Evolutionary conservation across 1,284 basidiomycete species (phyloP).

Genomic region (Mycosarcoma mackinlayi): DNA sequence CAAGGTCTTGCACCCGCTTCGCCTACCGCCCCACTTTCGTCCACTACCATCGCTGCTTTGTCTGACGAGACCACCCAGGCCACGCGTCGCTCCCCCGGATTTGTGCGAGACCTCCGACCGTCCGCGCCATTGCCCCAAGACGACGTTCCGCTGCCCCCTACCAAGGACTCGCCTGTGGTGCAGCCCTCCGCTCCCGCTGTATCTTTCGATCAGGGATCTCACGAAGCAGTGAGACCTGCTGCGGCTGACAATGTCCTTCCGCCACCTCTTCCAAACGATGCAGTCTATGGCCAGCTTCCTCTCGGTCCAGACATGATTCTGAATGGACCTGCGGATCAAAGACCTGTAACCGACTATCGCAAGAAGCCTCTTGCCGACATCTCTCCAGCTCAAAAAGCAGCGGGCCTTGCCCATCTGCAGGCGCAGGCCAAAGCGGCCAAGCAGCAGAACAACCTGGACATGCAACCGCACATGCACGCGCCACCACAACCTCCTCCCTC

Average conservation of each 20-base stretch:
- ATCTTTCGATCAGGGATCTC: not conserved
- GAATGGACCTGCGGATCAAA: conserved; percentile 34
- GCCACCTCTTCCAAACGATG: conserved; percentile 46
- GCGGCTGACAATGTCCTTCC: conserved; percentile 49
- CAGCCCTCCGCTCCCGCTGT: not conserved
- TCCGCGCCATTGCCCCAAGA: conserved; percentile 3
- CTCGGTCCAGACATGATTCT: conserved; percentile 23
- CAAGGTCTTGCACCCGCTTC: conserved; percentile 28
- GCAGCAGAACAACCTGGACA: conserved; percentile 11
- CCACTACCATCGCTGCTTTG: conserved; percentile 30
- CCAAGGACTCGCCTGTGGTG: conserved; percentile 18
- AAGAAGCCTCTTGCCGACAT: conserved; percentile 52
- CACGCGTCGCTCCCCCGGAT: conserved; percentile 28
- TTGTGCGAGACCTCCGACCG: conserved; percentile 1
- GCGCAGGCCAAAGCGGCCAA: conserved; percentile 28
- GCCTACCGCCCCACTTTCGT: conserved; percentile 25
- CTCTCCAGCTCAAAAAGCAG: conserved; percentile 44
- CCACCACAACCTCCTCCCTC: conserved; percentile 12
- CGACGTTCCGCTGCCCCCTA: conserved; percentile 18
- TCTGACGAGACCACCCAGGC: conserved; percentile 37
- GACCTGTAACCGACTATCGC: conserved; percentile 58
- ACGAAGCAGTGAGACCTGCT: conserved; percentile 1
- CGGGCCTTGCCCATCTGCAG: conserved; percentile 43
- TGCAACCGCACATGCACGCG: conserved; percentile 7
- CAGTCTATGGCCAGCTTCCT: conserved; percentile 11